phyloP scores from a whole-genome alignment of 2,329 filamentous ascomycete genomes.

The Penicillium psychrosexuale region DNA sequence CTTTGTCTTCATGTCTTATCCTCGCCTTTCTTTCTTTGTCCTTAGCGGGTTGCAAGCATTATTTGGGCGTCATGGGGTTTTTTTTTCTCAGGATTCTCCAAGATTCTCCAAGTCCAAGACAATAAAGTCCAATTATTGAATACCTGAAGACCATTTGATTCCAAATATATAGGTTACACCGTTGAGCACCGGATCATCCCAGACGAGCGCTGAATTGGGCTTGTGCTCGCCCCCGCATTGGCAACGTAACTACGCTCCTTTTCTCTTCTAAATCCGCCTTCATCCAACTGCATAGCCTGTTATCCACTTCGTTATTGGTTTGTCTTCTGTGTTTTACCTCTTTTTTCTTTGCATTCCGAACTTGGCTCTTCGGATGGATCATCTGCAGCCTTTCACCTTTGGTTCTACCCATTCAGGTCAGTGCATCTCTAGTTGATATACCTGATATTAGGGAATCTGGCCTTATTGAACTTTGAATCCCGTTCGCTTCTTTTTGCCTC shows the following conservation, averaged over 20 bases:
- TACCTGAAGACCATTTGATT: neutral
- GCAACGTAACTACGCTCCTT: slow-evolving; percentile 20
- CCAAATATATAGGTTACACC: slow-evolving; percentile 14
- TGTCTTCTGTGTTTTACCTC: slow-evolving; percentile 2
- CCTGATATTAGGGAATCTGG: neutral
- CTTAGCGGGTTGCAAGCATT: slow-evolving; percentile 19
- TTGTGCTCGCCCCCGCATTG: slow-evolving; percentile 22
- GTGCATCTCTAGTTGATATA: slow-evolving; percentile 13
- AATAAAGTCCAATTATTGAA: neutral
- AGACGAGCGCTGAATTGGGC: slow-evolving; percentile 18
- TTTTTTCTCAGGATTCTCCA: neutral
- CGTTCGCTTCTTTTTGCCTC: too few species aligned
- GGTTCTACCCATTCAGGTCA: slow-evolving; percentile 26
- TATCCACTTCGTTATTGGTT: slow-evolving; percentile 14
- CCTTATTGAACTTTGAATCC: neutral
- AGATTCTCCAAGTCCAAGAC: neutral
- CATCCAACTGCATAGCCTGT: slow-evolving; percentile 4
- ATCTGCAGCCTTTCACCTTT: slow-evolving; percentile 20
- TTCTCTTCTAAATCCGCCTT: slow-evolving; percentile 23
- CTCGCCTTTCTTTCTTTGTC: neutral
- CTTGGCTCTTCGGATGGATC: slow-evolving; percentile 23
- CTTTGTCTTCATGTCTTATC: neutral
- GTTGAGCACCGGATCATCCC: slow-evolving; percentile 18
- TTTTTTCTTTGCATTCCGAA: slow-evolving; percentile 3
- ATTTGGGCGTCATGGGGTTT: slow-evolving; percentile 9